These are phyloP conservation scores for Coemansia sp. DNA, from an alignment of 192 early-diverging fungal genomes.

Conservation along the genomic window DNA sequence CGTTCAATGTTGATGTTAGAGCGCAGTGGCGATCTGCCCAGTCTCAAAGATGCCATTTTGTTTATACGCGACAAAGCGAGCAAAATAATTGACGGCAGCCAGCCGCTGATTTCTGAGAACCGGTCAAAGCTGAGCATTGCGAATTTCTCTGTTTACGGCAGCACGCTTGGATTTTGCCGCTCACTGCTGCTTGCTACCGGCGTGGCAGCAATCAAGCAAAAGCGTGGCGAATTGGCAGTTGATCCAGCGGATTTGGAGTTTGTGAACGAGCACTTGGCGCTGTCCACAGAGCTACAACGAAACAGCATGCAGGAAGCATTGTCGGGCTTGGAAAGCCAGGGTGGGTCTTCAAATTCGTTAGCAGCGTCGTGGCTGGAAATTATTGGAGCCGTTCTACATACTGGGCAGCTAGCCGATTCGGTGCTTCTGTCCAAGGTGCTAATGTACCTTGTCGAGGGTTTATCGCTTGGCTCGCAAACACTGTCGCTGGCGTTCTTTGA, in stretches of 20 bases:
- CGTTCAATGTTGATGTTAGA: neutral
- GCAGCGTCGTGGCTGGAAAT: slow-evolving; percentile 18
- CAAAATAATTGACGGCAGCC: neutral
- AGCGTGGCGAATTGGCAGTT: neutral
- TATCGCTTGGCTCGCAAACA: slow-evolving; percentile 23
- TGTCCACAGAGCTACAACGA: slow-evolving; percentile 21
- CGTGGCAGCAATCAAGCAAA: neutral
- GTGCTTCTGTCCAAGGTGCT: slow-evolving; percentile 21
- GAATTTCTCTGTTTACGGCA: slow-evolving; percentile 18
- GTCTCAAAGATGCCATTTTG: slow-evolving; percentile 14
- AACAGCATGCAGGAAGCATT: slow-evolving; percentile 27
- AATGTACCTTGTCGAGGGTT: slow-evolving; percentile 28
- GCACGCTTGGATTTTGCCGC: slow-evolving; percentile 32
- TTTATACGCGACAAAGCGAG: slow-evolving; percentile 15
- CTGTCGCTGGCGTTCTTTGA: slow-evolving; percentile 22
- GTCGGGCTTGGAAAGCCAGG: neutral
- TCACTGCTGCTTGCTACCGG: slow-evolving; percentile 35
- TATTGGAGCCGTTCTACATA: slow-evolving; percentile 5
- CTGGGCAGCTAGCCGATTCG: slow-evolving; percentile 1
- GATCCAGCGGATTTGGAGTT: slow-evolving; percentile 24
- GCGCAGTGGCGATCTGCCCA: slow-evolving; percentile 10
- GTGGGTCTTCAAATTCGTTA: neutral
- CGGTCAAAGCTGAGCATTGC: neutral
- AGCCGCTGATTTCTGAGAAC: neutral
- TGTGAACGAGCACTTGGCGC: slow-evolving; percentile 21